Evolutionary conservation across 2,329 filamentous ascomycete species (phyloP).

Genomic region (Didymella glomerata): DNA sequence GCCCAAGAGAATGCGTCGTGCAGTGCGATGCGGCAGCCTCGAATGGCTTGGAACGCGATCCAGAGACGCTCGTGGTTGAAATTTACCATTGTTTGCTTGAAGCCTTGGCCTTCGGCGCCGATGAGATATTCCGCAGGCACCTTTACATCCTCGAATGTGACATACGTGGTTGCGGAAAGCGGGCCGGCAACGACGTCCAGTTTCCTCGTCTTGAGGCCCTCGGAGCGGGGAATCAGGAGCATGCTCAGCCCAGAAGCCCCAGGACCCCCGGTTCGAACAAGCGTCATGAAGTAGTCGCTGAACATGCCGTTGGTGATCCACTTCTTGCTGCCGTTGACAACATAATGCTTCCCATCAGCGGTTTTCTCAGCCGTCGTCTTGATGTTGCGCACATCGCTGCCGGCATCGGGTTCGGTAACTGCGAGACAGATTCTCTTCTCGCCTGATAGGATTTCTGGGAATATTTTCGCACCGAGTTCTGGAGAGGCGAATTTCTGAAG

Average conservation of each 20-base stretch:
- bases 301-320: constrained; percentile 51
- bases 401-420: constrained; percentile 42
- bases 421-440: constrained; percentile 45
- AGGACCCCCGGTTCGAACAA: constrained; percentile 40
- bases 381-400: constrained; percentile 39
- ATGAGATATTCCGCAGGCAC: constrained; percentile 43
- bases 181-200: constrained; percentile 36
- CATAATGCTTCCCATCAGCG: constrained; percentile 41
- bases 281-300: constrained; percentile 47
- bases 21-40: constrained; percentile 38
- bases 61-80: constrained; percentile 49
- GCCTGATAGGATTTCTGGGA: constrained; percentile 40
- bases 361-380: constrained; percentile 40
- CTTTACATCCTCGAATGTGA: constrained; percentile 46
- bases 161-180: constrained; percentile 38
- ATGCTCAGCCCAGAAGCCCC: constrained; percentile 44
- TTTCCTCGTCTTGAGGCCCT: constrained; percentile 36
- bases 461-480: constrained; percentile 36
- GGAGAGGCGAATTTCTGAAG: constrained; percentile 36
- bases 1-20: constrained; percentile 44
- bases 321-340: constrained; percentile 53
- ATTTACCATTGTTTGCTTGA: constrained; percentile 46
- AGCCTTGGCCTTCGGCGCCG: constrained; percentile 41
- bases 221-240: constrained; percentile 41
- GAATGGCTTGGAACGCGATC: constrained; percentile 43